Conservation (phyloP, 805 yeast genomes). For the Wickerhamomyces chambardii region DNA sequence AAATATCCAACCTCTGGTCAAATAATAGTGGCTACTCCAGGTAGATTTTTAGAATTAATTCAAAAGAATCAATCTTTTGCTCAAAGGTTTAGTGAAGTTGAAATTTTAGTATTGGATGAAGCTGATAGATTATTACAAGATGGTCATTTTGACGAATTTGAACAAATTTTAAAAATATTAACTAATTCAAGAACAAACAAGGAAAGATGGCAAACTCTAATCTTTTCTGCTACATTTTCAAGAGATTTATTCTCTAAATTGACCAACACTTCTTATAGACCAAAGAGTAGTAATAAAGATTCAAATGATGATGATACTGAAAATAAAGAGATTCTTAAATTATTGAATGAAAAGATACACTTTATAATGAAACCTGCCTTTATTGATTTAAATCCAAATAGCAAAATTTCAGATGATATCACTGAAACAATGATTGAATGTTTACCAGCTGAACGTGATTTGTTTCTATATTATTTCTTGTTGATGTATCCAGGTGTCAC, state of each 20-base stretch:
- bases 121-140: conserved; percentile 94
- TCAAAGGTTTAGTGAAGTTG: conserved; percentile 30
- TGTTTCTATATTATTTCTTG: conserved; percentile 81
- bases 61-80: conserved; percentile 45
- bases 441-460: conserved; percentile 82
- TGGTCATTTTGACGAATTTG: conserved; percentile 93
- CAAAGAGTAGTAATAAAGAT: conserved; percentile 17
- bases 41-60: conserved; percentile 76
- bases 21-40: conserved; percentile 91
- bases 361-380: conserved; percentile 65
- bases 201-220: conserved; percentile 66
- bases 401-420: conserved; percentile 63
- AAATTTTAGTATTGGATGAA: conserved; percentile 74
- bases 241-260: conserved; percentile 74
- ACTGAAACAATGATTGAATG: conserved; percentile 89
- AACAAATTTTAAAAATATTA: conserved; percentile 63
- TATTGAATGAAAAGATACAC: conserved; percentile 60
- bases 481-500: conserved; percentile 84
- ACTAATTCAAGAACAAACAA: conserved; percentile 39
- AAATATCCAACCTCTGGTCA: conserved; percentile 57
- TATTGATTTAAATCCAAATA: conserved; percentile 82
- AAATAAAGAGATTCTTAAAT: conserved; percentile 50
- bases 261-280: conserved; percentile 27
- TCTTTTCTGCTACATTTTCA: conserved; percentile 94
- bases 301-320: conserved; percentile 17